A percentile compares a stretch with the other conserved stretches of the same genome.
These are phyloP conservation scores for Graphiopsis chlorocephala DNA, from an alignment of 2,329 filamentous ascomycete genomes.

Conservation along the genomic window DNA sequence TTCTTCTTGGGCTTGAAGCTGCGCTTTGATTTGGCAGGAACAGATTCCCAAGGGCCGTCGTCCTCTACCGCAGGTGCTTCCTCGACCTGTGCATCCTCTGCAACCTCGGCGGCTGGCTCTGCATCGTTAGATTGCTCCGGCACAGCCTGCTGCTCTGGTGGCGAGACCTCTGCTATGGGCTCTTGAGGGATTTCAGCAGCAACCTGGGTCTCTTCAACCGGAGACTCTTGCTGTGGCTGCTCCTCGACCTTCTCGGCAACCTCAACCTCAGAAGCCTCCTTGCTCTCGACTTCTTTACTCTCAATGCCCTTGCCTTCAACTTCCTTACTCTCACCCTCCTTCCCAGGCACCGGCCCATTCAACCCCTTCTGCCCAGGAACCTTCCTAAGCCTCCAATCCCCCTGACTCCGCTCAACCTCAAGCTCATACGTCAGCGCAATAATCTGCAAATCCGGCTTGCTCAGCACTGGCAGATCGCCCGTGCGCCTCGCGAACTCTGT, in stretches of 20 bases:
- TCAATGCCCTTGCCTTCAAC: neutral
- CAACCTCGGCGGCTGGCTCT: neutral
- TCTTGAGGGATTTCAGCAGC: constrained; percentile 13
- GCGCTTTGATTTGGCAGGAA: neutral
- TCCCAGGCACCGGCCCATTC: constrained; percentile 64
- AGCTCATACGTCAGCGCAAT: constrained; percentile 89
- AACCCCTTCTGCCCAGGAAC: constrained; percentile 74
- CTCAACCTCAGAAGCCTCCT: neutral
- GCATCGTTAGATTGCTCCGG: neutral
- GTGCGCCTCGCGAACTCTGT: constrained; percentile 84
- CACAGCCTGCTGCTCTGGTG: neutral
- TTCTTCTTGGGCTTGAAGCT: neutral
- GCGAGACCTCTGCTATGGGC: constrained; percentile 6
- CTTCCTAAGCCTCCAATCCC: constrained; percentile 79
- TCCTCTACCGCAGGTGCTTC: neutral
- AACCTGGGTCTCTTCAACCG: neutral
- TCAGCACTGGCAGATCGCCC: constrained; percentile 84
- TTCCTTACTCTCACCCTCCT: constrained; percentile 22
- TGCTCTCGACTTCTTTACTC: constrained; percentile 27
- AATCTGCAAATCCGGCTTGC: constrained; percentile 83
- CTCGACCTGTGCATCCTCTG: neutral
- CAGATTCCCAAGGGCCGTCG: neutral
- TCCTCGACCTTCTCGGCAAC: neutral
- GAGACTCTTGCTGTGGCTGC: neutral
- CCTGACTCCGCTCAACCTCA: constrained; percentile 87